Conservation (phyloP, 2,329 filamentous ascomycete species). For the Herpotrichia juniperi region DNA sequence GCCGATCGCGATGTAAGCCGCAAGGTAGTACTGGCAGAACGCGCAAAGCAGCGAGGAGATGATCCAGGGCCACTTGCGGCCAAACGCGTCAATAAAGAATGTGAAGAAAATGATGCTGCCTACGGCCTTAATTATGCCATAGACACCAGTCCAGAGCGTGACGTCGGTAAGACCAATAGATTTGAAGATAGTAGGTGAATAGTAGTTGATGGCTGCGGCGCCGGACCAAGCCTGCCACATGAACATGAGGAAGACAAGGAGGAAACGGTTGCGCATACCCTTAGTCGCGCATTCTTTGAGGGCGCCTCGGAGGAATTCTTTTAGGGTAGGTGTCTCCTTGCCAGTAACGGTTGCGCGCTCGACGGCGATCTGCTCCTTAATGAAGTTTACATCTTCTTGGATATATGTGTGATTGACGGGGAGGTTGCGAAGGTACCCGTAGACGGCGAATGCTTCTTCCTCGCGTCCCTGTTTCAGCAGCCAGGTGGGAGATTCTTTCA, state of each 20-base stretch:
- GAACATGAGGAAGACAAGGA: slow-evolving; percentile 49
- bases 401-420: slow-evolving; percentile 51
- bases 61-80: slow-evolving; percentile 46
- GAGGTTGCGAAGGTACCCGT: slow-evolving; percentile 55
- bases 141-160: slow-evolving; percentile 46
- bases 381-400: slow-evolving; percentile 37
- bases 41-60: slow-evolving; percentile 43
- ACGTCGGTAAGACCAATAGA: slow-evolving; percentile 43
- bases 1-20: slow-evolving; percentile 43
- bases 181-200: slow-evolving; percentile 44
- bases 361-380: slow-evolving; percentile 37
- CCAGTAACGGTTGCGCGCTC: slow-evolving; percentile 36
- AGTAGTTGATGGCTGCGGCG: slow-evolving; percentile 46
- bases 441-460: slow-evolving; percentile 48
- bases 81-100: slow-evolving; percentile 45
- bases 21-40: slow-evolving; percentile 46
- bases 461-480: slow-evolving; percentile 34
- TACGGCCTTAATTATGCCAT: slow-evolving; percentile 45
- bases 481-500: slow-evolving; percentile 44
- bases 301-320: slow-evolving; percentile 36
- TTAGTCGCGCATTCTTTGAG: slow-evolving; percentile 34
- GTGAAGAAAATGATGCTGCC: slow-evolving; percentile 46
- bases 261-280: slow-evolving; percentile 50
- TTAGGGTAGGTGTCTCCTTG: slow-evolving; percentile 33
- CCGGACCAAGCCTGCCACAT: slow-evolving; percentile 45